Evolutionary conservation across 108 stramenopile genomes (phyloP), one percentile per base, ranked within the genome.

Genomic region (Skeletonema potamos): DNA sequence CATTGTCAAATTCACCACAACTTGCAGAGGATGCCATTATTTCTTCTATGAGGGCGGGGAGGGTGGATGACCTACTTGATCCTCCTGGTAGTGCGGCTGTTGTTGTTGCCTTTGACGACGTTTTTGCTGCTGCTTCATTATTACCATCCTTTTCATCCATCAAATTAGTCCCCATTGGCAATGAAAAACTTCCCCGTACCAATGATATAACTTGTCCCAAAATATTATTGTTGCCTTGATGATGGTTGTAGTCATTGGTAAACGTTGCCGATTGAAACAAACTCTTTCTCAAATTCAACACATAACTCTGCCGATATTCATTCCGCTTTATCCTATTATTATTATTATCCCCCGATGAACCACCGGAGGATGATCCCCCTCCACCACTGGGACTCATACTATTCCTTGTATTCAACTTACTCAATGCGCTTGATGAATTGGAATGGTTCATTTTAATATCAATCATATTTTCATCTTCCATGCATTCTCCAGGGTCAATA

Each of bases 271-370:
- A 76, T 26, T 68, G 67, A 43, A 77, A 77, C 44, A 77, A 64
- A 66, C 76, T 77, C 54, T 66, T 68, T 20, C 76, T 41, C 28
- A 77, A 58, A 41, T 77, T 64, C 33, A 77, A 60, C 3, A 77
- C 76, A 20, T 70, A 77, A n/a, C 64, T 65, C 43, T 77, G 76
- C 28, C 70, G 69, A 24, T 70, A 77, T 24, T 77, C 76, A 9
- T 51, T 51, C 5, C 76, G 68, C 30, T 57, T 64, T 22, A 48
- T n/a, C n/a, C n/a, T n/a, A n/a, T n/a, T n/a, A n/a, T n/a, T n/a
- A 41, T 41, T 4, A 41, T n/a, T 41, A 10, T 7, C 1, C 34
- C 34, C 6, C 34, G 6, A 36, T 36, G 2, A n/a, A n/a, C n/a
- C n/a, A n/a, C n/a, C n/a, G n/a, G n/a, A n/a, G 2, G 34, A 0